A percentile compares a stretch with the other conserved stretches of the same genome.
phyloP scores from a whole-genome alignment of 805 yeast genomes.

The Starmerella apis region DNA sequence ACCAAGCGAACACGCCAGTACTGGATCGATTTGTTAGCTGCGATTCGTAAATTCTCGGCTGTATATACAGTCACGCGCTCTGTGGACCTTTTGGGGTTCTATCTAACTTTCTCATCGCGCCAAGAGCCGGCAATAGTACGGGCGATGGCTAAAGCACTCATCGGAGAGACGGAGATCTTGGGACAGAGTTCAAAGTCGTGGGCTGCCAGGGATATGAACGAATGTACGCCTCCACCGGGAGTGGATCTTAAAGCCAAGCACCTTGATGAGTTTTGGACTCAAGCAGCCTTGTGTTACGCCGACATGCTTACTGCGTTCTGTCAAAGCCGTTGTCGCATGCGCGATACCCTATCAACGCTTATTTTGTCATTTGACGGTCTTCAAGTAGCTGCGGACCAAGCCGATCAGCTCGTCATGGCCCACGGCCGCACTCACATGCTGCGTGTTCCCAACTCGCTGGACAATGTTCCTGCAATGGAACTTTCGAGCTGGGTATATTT shows the following conservation, averaged over 20 bases:
- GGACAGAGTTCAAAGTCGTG: constrained; percentile 23
- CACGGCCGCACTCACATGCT: constrained; percentile 18
- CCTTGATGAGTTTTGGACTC: constrained; percentile 29
- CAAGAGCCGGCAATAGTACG: constrained; percentile 27
- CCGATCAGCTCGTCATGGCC: constrained; percentile 40
- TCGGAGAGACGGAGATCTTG: constrained; percentile 16
- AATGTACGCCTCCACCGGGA: constrained; percentile 26
- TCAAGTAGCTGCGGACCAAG: constrained; percentile 61
- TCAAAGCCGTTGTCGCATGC: constrained; percentile 71
- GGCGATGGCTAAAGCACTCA: constrained; percentile 24
- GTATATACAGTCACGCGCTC: constrained; percentile 23
- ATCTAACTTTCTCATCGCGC: constrained; percentile 27
- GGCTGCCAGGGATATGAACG: constrained; percentile 36
- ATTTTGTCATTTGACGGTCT: constrained; percentile 61
- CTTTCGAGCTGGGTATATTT: constrained; percentile 59
- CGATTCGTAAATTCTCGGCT: constrained; percentile 17
- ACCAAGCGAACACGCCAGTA: constrained; percentile 21
- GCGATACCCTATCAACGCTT: constrained; percentile 58
- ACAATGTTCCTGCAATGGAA: constrained; percentile 40
- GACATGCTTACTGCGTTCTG: constrained; percentile 39
- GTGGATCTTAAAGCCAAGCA: constrained; percentile 22
- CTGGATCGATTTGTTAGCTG: constrained; percentile 19
- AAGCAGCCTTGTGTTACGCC: constrained; percentile 37
- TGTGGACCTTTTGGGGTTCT: constrained; percentile 29
- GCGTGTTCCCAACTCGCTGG: constrained; percentile 25